Conservation (phyloP, 2,329 filamentous ascomycete species). For the Coniochaeta sp. region DNA sequence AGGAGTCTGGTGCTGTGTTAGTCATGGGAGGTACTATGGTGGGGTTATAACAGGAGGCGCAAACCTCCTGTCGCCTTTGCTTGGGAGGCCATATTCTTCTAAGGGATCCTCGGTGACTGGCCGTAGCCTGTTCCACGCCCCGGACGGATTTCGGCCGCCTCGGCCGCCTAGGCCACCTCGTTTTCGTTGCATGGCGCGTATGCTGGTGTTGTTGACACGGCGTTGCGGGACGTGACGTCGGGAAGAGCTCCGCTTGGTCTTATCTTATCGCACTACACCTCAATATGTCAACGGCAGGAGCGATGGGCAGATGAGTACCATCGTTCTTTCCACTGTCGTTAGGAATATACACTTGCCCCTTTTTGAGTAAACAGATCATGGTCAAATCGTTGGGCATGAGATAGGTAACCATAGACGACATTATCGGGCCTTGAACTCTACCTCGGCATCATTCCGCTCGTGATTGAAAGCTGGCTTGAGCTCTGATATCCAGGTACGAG, state of each 20-base stretch:
- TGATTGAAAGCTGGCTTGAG: too few relatives aligned
- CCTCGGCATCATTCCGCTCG: too few relatives aligned
- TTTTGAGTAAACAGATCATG: too few relatives aligned
- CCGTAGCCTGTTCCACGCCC: constrained; percentile 31
- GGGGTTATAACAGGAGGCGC: background rate
- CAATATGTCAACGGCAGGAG: too few relatives aligned
- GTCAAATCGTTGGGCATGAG: too few relatives aligned
- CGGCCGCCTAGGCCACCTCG: too few relatives aligned
- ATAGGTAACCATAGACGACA: too few relatives aligned
- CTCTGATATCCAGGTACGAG: too few relatives aligned
- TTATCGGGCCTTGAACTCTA: too few relatives aligned
- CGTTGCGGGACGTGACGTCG: background rate
- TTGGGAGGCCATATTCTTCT: constrained; percentile 76
- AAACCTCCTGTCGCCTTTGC: constrained; percentile 82
- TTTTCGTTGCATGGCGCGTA: constrained; percentile 3
- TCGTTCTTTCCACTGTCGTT: too few relatives aligned
- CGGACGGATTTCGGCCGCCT: background rate
- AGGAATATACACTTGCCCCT: too few relatives aligned
- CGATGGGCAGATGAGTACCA: too few relatives aligned
- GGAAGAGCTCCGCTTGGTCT: background rate
- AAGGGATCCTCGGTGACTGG: constrained; percentile 66
- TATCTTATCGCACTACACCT: constrained; percentile 3
- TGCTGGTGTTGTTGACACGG: background rate
- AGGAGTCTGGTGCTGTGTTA: constrained; percentile 46
- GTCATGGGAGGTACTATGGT: background rate